These are phyloP conservation scores for Aphanomyces cochlioides DNA, from an alignment of 352 stramenopile species.

Conservation along the genomic window DNA sequence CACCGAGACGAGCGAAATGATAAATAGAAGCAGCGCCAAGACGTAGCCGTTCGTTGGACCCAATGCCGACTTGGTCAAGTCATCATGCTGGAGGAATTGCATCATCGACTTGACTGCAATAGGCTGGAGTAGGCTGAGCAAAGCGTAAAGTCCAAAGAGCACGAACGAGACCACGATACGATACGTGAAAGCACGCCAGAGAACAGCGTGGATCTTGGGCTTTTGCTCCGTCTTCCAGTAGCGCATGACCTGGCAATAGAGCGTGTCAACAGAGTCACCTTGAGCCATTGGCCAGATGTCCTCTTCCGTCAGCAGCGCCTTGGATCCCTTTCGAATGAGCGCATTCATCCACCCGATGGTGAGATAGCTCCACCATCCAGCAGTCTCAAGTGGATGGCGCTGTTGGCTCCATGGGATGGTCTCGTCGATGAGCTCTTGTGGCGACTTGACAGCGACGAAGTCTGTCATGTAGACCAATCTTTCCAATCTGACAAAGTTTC, in stretches of 20 bases:
- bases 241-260: constrained; percentile 24
- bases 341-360: constrained; percentile 57
- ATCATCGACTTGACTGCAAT: constrained; percentile 59
- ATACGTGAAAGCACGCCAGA: constrained; percentile 46
- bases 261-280: constrained; percentile 33
- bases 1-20: constrained; percentile 39
- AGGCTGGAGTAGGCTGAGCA: constrained; percentile 41
- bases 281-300: constrained; percentile 24
- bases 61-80: constrained; percentile 33
- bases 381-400: constrained; percentile 39
- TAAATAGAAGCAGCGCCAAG: constrained; percentile 40
- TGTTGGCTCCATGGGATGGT: neutral
- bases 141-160: constrained; percentile 40
- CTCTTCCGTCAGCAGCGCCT: constrained; percentile 16
- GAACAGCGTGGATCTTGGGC: constrained; percentile 40
- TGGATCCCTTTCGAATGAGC: constrained; percentile 6
- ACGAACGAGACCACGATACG: constrained; percentile 39
- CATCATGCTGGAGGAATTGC: constrained; percentile 36
- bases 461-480: neutral
- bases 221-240: constrained; percentile 35
- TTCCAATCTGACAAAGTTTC: neutral
- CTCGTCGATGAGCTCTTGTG: neutral
- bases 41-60: constrained; percentile 39
- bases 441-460: neutral
- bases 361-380: constrained; percentile 41